These are phyloP conservation scores for Hericium coralloides DNA, from an alignment of 768 basidiomycete species.

Conservation along the genomic window DNA sequence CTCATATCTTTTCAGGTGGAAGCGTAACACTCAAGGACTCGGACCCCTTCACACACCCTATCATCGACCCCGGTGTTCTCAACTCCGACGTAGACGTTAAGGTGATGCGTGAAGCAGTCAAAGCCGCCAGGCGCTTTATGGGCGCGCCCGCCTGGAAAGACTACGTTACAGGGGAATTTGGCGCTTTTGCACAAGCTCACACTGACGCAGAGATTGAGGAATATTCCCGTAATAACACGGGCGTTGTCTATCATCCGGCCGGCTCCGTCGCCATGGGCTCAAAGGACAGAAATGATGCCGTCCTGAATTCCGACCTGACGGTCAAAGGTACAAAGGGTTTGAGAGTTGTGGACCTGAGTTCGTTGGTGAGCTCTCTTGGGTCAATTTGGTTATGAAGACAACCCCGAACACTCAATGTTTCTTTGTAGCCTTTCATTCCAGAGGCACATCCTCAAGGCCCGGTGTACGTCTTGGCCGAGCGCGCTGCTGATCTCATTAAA, in stretches of 20 bases:
- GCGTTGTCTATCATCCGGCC: conserved; percentile 17
- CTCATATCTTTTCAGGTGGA: conserved; percentile 6
- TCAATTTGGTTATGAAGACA: background rate
- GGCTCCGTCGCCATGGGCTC: conserved; percentile 34
- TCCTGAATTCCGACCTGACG: conserved; percentile 27
- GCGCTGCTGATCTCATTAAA: conserved; percentile 26
- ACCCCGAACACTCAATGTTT: background rate
- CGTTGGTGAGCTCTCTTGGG: background rate
- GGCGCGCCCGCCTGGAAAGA: conserved; percentile 4
- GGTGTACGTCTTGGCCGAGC: conserved; percentile 27
- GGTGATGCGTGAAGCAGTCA: conserved; percentile 4
- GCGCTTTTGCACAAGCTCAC: background rate
- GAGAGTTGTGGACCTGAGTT: conserved; percentile 7
- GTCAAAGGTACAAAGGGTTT: conserved; percentile 5
- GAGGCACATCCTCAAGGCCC: conserved; percentile 28
- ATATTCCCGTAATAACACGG: conserved; percentile 11
- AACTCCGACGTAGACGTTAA: conserved; percentile 1
- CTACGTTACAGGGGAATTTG: background rate
- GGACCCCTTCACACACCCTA: conserved; percentile 2
- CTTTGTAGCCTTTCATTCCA: conserved; percentile 18
- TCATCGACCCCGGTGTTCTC: conserved; percentile 7
- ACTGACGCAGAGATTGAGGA: conserved; percentile 14
- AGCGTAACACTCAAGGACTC: background rate
- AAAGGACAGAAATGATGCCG: conserved; percentile 22
- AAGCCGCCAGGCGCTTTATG: conserved; percentile 1